A percentile compares a stretch with the other conserved stretches of the same genome.
phyloP scores from a whole-genome alignment of 140 eudicot species.

The Senecio squalidus region DNA sequence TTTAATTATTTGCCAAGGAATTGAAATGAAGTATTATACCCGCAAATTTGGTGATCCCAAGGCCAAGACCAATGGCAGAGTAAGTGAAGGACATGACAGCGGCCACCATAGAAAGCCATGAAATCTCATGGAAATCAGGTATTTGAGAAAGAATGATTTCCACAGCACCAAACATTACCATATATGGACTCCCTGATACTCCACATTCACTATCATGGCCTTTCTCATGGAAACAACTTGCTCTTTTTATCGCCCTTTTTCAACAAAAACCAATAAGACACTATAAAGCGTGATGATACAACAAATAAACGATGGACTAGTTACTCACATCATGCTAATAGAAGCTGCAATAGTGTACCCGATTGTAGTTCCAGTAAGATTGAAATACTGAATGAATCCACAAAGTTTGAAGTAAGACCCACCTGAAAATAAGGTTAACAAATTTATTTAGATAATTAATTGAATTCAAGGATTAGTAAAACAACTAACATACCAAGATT shows the following conservation, averaged over 20 bases:
- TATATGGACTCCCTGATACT: conserved; percentile 48
- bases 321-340: conserved; percentile 61
- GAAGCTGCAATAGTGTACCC: conserved; percentile 74
- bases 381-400: conserved; percentile 45
- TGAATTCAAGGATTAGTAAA: too few relatives aligned
- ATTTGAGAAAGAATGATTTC: conserved; percentile 53
- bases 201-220: conserved; percentile 34
- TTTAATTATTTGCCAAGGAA: not conserved
- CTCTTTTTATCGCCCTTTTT: conserved; percentile 52
- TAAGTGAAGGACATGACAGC: conserved; percentile 72
- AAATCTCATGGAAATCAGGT: conserved; percentile 57
- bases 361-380: conserved; percentile 54
- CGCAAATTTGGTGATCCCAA: conserved; percentile 47
- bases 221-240: conserved; percentile 50
- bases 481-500: conserved; percentile 37
- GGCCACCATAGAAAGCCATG: conserved; percentile 58
- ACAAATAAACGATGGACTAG: not conserved
- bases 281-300: not conserved
- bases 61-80: conserved; percentile 57
- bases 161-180: conserved; percentile 45
- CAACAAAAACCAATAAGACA: not conserved
- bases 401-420: conserved; percentile 43
- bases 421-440: conserved; percentile 32
- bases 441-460: too few relatives aligned
- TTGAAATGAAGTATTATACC: conserved; percentile 29